phyloP scores from a whole-genome alignment of 73 alveolate species.

The Stentor coeruleus region DNA sequence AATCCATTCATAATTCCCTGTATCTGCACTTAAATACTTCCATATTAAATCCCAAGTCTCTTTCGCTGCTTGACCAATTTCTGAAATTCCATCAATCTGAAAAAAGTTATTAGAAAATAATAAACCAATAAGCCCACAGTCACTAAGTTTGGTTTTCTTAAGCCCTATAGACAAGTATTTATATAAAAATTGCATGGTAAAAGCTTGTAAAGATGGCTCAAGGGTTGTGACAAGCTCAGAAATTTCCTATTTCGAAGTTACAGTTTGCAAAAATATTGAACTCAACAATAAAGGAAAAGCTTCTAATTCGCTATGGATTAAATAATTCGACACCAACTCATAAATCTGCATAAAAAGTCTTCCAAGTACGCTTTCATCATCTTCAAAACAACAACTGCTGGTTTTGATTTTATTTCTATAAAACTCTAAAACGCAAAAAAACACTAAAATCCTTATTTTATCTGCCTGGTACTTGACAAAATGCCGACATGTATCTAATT shows the following conservation, averaged over 20 bases:
- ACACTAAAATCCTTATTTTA: no score
- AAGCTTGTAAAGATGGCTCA: slow-evolving; percentile 2
- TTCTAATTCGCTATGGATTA: not conserved
- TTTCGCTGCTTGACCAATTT: not conserved
- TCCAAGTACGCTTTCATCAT: slow-evolving; percentile 5
- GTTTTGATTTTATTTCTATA: not conserved
- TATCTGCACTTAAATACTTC: not conserved
- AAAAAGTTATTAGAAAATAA: not conserved
- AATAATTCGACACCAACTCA: not conserved
- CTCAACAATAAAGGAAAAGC: not conserved
- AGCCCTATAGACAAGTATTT: not conserved
- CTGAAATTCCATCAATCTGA: not conserved
- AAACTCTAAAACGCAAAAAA: not conserved
- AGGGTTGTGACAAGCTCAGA: not conserved
- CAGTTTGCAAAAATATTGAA: not conserved
- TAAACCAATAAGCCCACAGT: not conserved
- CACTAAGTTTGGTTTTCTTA: not conserved
- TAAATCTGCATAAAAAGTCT: not conserved
- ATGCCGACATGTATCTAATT: not conserved
- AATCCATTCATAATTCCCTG: not conserved
- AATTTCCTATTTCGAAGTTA: not conserved
- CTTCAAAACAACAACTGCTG: not conserved
- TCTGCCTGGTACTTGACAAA: not conserved
- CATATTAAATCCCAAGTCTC: not conserved
- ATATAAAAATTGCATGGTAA: not conserved